Percentiles rank a stretch among this genome's conserved stretches.
Evolutionary conservation across 2,329 filamentous ascomycete species (phyloP).

Genomic region (Fusarium falciforme): DNA sequence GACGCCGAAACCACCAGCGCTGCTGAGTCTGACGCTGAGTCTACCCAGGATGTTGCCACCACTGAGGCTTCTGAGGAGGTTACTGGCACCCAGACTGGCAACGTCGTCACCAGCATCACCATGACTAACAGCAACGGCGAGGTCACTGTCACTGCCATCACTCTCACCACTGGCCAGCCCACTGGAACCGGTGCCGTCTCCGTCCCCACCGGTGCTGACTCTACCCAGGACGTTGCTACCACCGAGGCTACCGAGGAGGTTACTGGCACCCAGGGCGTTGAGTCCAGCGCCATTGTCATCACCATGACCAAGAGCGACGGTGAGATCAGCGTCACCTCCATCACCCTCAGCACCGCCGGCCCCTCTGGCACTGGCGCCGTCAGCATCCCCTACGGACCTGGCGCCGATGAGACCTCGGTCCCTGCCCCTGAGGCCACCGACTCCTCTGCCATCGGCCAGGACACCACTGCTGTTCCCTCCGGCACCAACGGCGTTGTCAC

Average conservation of each 20-base stretch:
- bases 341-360: conserved; percentile 25
- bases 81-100: conserved; percentile 9
- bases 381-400: conserved; percentile 1
- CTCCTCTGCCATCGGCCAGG: conserved; percentile 17
- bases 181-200: conserved; percentile 10
- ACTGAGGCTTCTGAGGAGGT: conserved; percentile 21
- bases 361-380: conserved; percentile 27
- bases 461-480: conserved; percentile 9
- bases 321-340: conserved; percentile 22
- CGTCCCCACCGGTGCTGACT: not conserved
- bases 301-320: conserved; percentile 34
- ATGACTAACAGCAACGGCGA: conserved; percentile 13
- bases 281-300: conserved; percentile 21
- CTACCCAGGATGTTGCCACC: conserved; percentile 16
- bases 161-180: conserved; percentile 6
- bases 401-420: not conserved
- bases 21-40: conserved; percentile 6
- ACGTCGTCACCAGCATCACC: conserved; percentile 25
- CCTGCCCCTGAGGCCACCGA: conserved; percentile 23
- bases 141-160: conserved; percentile 9
- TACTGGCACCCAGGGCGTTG: conserved; percentile 19
- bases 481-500: conserved; percentile 27
- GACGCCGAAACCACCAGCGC: conserved; percentile 23
- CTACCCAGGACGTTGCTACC: not conserved
- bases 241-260: conserved; percentile 12